These are phyloP conservation scores for Neodidymelliopsis sp. DNA, from an alignment of 2,329 filamentous ascomycete species.

Conservation along the genomic window DNA sequence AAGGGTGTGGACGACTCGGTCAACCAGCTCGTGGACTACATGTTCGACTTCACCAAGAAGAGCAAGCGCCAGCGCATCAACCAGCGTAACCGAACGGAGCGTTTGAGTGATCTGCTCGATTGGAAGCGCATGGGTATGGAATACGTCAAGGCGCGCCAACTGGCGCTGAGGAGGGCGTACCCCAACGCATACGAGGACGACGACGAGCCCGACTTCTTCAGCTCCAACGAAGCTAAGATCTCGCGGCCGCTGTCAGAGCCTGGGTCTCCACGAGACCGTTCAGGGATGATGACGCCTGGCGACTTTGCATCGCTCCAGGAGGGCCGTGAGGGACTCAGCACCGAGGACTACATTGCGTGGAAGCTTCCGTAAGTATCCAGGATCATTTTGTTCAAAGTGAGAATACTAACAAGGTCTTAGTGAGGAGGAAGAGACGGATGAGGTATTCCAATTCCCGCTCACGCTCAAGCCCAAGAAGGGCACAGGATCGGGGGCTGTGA, in stretches of 20 bases:
- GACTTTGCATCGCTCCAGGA: slow-evolving; percentile 98
- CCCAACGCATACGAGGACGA: slow-evolving; percentile 80
- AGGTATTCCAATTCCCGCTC: slow-evolving; percentile 75
- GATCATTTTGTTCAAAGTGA: neutral
- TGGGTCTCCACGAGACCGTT: slow-evolving; percentile 86
- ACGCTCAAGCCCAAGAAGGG: slow-evolving; percentile 63
- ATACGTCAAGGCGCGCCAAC: slow-evolving; percentile 95
- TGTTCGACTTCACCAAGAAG: slow-evolving; percentile 95
- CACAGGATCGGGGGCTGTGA: slow-evolving; percentile 39
- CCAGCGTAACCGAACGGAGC: slow-evolving; percentile 95
- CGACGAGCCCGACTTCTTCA: slow-evolving; percentile 89
- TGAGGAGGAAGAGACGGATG: slow-evolving; percentile 92
- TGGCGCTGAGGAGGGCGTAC: slow-evolving; percentile 91
- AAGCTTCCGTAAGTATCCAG: slow-evolving; percentile 86
- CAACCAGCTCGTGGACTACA: slow-evolving; percentile 89
- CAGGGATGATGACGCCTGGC: slow-evolving; percentile 98
- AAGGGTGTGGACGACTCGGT: slow-evolving; percentile 98
- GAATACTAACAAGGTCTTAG: slow-evolving; percentile 39
- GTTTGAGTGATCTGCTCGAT: slow-evolving; percentile 91
- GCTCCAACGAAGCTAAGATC: slow-evolving; percentile 92
- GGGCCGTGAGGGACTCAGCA: slow-evolving; percentile 88
- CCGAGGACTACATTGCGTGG: slow-evolving; percentile 98
- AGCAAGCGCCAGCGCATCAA: slow-evolving; percentile 97
- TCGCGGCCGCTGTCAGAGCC: slow-evolving; percentile 92
- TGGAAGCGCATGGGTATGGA: slow-evolving; percentile 99